phyloP scores from a whole-genome alignment of 2,329 filamentous ascomycete genomes.

The Fusarium paranaense region DNA sequence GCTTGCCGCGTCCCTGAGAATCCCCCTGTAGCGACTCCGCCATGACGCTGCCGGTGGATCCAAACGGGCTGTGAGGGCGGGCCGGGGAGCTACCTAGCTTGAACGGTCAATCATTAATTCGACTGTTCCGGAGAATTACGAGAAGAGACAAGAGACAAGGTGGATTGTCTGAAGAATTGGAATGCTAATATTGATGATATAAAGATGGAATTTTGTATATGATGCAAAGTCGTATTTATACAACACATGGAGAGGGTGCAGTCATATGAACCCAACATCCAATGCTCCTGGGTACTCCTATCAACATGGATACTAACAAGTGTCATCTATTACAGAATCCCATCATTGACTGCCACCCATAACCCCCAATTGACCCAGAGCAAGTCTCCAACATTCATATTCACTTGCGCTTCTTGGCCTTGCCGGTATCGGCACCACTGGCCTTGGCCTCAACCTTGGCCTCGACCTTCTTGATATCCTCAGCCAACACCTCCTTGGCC shows the following conservation, averaged over 20 bases:
- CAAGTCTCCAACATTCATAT: neutral
- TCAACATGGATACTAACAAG: neutral
- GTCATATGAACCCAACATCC: neutral
- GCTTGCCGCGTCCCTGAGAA: conserved; percentile 12
- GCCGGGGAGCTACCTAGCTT: neutral
- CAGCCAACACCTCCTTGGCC: conserved; percentile 53
- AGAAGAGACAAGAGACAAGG: neutral
- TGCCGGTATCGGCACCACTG: conserved; percentile 62
- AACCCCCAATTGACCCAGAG: neutral
- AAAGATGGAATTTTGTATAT: neutral
- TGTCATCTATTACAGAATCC: neutral
- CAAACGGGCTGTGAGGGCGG: conserved; percentile 4
- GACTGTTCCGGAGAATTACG: neutral
- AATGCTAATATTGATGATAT: neutral
- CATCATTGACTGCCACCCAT: neutral
- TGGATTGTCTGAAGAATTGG: neutral
- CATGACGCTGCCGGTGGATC: conserved; percentile 29
- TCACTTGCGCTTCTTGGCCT: conserved; percentile 57
- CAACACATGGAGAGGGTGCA: neutral
- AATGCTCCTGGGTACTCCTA: neutral
- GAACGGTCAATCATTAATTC: neutral
- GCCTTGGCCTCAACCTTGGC: conserved; percentile 59
- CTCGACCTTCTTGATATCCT: conserved; percentile 52
- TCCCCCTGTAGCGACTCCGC: conserved; percentile 19
- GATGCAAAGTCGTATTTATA: neutral